phyloP scores from a whole-genome alignment of 768 basidiomycete genomes.

The Erythrobasidium yunnanense region DNA sequence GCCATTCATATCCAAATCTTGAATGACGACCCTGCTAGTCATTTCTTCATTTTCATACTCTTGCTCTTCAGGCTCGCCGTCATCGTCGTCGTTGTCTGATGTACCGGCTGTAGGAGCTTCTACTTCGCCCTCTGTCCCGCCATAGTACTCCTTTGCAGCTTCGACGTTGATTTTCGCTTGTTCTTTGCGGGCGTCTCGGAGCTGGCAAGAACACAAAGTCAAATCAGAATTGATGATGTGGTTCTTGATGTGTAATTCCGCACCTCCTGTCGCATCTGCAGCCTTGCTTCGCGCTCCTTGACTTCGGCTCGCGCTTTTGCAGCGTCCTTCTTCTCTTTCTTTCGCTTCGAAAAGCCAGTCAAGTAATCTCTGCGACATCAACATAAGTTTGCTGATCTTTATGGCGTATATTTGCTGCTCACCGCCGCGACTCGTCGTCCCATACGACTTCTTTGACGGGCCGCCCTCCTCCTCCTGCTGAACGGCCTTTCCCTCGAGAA shows the following conservation, averaged over 20 bases:
- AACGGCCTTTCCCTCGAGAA: not conserved
- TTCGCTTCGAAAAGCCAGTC: conserved; percentile 29
- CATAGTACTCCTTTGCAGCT: conserved; percentile 18
- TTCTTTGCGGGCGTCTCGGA: conserved; percentile 11
- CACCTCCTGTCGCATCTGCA: conserved; percentile 15
- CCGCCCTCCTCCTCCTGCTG: not conserved
- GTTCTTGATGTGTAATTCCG: too few species aligned
- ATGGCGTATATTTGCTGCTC: not conserved
- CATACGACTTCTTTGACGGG: conserved; percentile 6
- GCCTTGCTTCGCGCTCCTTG: conserved; percentile 24
- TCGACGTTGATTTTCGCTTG: conserved; percentile 16
- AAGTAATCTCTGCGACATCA: conserved; percentile 20
- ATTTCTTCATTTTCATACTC: conserved; percentile 24
- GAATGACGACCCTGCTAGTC: conserved; percentile 2
- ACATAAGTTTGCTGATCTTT: not conserved
- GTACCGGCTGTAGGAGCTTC: not conserved
- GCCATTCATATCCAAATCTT: conserved; percentile 14
- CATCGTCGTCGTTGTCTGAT: not conserved
- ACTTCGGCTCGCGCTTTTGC: not conserved
- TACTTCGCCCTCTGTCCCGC: not conserved
- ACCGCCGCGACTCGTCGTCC: conserved; percentile 29
- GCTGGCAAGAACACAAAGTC: not conserved
- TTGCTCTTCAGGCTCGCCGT: conserved; percentile 8
- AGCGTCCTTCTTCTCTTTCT: conserved; percentile 29
- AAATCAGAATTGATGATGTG: not conserved